Evolutionary conservation across 805 yeast genomes (phyloP), one percentile per base, ranked within the genome.

Genomic region (Lachancea dasiensis): DNA sequence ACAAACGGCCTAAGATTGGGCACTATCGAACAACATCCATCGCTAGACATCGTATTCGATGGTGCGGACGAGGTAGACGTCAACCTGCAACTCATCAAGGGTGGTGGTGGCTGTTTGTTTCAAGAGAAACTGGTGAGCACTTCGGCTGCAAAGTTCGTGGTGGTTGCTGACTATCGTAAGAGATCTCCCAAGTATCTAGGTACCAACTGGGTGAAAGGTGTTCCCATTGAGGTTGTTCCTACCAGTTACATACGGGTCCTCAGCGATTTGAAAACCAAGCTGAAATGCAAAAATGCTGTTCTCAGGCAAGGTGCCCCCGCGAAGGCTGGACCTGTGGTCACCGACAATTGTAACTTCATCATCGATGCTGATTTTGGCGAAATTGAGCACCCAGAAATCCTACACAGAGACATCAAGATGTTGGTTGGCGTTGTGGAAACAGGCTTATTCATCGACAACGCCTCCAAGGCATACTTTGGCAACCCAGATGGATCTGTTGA

Each of bases 51-150:
- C 50, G 95, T 96, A 1, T 92, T 92, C 59, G 99, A 92, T 61
- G 99, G 99, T 31, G 97, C 98, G 2, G 99, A 92, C 63, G 98
- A 92, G 63, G 89, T 89, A 41, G 98, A 90, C 61, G 57, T 75
- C 4, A 57, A 70, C 15, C 70, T 92, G 51, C 85, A 87, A 57
- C 79, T 89, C 52, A 92, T 92, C 60, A 92, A 92, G 65, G 99
- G 99, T 49, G 99, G 99, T 34, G 99, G 99, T 28, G 99, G 97
- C 2, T 92, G 99, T 62, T 69, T 87, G 46, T 81, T 92, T 66
- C 98, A 90, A 66, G 99, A 92, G 61, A 92, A 92, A 65, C 70
- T 92, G 38, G 95, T 92, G 10, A 95, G 96, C 13, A 72, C 76
- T 40, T 77, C 86, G 44, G 78, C 96, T 3, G 67, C 73, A 41